Base-by-base conservation (phyloP, 176 grass and related monocot genomes). In the Raddia distichophylla region DNA sequence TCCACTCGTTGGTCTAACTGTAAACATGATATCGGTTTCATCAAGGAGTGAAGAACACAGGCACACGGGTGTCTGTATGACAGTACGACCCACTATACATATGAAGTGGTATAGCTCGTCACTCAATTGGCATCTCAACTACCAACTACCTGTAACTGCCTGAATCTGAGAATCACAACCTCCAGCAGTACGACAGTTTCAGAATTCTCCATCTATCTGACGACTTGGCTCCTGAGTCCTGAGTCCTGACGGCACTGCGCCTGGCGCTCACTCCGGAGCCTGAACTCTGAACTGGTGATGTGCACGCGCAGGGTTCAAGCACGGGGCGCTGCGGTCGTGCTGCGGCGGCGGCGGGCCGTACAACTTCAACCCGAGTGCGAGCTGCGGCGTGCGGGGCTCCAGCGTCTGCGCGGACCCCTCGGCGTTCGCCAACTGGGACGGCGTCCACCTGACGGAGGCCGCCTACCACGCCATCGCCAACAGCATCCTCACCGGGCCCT, bases 301-400 rank as follows among this genome's bases (percentile, higher is more conserved):
- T 40, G 37, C 37, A 13, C 37, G 37, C 37, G 86, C 73, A 97
- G 94, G 94, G 19, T 97, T 97, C 52, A 91, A 64, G 37, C 40
- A 93, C 43, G 94, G 91, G 1, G 83, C 91, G 34, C 83, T 97
- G 67, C 69, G 48, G 75, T 76, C 91, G 0, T 97, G 94, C 82
- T 97, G 94, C 1, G 94, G 94, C 12, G 94, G 94, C 17, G 94
- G 90, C 0, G 93, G 94, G 6, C 91, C 94, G 0, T 97, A 97
- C 83, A 97, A 97, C 86, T 97, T 97, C 86, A 97, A 97, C 82
- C 86, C 91, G 11, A 61, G 8, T 34, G 91, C 90, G 63, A 71
- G 83, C 86, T 97, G 94, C 35, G 94, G 91, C 45, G 47, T 83
- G 50, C 76, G 67, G 2, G 91, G 91, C 8, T 90, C 94, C 8